Evolutionary conservation across 495 filamentous ascomycete species (phyloP).

Genomic region (Astrocystis sublimbata): DNA sequence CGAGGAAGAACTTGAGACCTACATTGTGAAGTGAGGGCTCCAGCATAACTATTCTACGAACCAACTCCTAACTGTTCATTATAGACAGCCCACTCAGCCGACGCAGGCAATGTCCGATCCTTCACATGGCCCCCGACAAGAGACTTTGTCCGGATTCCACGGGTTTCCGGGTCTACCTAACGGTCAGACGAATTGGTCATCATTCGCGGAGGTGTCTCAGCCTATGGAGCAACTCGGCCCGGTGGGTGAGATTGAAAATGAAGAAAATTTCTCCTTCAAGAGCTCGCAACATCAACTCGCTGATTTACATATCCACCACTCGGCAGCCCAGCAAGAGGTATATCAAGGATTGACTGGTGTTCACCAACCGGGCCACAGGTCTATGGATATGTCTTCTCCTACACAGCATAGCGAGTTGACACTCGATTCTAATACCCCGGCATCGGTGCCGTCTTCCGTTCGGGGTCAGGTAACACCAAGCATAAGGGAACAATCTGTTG

Average conservation of each 20-base stretch:
- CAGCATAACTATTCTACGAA: not conserved
- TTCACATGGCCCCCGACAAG: constrained; percentile 9
- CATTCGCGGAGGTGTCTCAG: constrained; percentile 16
- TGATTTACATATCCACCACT: not conserved
- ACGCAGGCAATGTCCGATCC: constrained; percentile 11
- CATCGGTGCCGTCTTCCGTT: not conserved
- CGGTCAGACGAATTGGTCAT: not conserved
- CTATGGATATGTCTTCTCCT: not conserved
- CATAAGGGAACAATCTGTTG: not conserved
- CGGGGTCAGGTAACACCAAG: not conserved
- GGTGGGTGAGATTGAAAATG: constrained; percentile 17
- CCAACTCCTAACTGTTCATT: not conserved
- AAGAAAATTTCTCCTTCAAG: constrained; percentile 6
- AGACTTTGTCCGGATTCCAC: constrained; percentile 6
- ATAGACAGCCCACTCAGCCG: not conserved
- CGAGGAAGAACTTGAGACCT: constrained; percentile 51
- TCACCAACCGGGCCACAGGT: not conserved
- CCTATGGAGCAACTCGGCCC: constrained; percentile 13
- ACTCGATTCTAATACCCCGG: not conserved
- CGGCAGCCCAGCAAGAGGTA: not conserved
- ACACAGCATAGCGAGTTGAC: not conserved
- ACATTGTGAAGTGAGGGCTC: constrained; percentile 55
- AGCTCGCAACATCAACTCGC: constrained; percentile 5
- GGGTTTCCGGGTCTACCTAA: not conserved
- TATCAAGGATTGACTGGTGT: not conserved